phyloP scores from a whole-genome alignment of 192 early-diverging fungal genomes.

The Thoreauomyces humboldtii region DNA sequence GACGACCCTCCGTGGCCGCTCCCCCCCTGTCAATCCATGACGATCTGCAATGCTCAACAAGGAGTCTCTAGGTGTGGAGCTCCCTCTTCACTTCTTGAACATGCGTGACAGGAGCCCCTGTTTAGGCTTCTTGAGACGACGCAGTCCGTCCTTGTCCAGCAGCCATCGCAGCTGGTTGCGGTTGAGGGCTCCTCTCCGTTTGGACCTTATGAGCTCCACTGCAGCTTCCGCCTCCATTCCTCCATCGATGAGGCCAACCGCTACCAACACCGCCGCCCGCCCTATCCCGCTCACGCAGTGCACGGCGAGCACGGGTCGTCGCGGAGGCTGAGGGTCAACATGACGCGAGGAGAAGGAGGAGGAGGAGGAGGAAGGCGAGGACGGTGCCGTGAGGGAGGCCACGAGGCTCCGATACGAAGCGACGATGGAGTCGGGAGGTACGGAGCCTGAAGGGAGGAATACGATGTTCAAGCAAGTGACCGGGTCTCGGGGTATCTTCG shows the following conservation, averaged over 20 bases:
- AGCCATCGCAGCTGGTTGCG: slow-evolving; percentile 61
- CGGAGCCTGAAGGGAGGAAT: slow-evolving; percentile 31
- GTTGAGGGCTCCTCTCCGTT: slow-evolving; percentile 75
- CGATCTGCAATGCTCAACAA: too few species aligned
- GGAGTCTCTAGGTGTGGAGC: too few species aligned
- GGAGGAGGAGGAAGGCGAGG: slow-evolving; percentile 12
- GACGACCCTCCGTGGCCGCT: too few species aligned
- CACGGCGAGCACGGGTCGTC: too few species aligned
- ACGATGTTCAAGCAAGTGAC: not conserved
- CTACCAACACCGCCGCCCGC: slow-evolving; percentile 88
- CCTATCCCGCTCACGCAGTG: slow-evolving; percentile 96
- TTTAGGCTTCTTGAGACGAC: too few species aligned
- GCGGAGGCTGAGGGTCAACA: too few species aligned
- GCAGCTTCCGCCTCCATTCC: slow-evolving; percentile 73
- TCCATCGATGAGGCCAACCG: slow-evolving; percentile 70
- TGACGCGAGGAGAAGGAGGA: too few species aligned
- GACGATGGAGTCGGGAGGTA: slow-evolving; percentile 43
- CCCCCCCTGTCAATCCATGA: too few species aligned
- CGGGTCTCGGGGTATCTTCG: not conserved
- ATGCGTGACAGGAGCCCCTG: too few species aligned
- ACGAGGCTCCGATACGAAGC: slow-evolving; percentile 58
- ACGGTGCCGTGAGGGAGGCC: slow-evolving; percentile 20
- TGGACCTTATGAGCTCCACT: slow-evolving; percentile 64
- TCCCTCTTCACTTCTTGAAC: too few species aligned
- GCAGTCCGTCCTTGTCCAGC: slow-evolving; percentile 47